These are phyloP conservation scores for Syzygium oleosum DNA, from an alignment of 345 rosid species.

Conservation along the genomic window DNA sequence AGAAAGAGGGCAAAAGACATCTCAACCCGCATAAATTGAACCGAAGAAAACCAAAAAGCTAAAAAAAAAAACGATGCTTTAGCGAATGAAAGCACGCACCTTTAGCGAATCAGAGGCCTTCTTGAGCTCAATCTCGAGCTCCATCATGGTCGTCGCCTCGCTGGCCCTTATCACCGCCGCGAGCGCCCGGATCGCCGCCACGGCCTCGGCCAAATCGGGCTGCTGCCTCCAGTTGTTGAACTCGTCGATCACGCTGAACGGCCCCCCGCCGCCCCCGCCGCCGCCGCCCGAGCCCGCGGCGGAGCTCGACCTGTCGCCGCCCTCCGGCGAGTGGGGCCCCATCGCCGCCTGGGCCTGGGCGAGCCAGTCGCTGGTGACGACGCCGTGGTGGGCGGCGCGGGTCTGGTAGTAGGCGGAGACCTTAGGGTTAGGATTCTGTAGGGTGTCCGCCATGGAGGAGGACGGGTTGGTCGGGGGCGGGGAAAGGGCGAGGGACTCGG, in stretches of 20 bases:
- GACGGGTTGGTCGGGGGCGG: constrained; percentile 20
- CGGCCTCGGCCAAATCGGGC: constrained; percentile 96
- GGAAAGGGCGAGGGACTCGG: constrained; percentile 24
- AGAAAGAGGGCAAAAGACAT: background rate
- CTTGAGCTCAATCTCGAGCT: constrained; percentile 91
- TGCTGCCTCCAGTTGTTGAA: constrained; percentile 83
- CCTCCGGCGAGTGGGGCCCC: background rate
- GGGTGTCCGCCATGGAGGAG: constrained; percentile 40
- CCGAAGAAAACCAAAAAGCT: background rate
- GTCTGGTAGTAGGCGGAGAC: constrained; percentile 89
- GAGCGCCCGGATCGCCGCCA: constrained; percentile 81
- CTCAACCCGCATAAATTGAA: background rate
- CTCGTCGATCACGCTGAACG: constrained; percentile 71
- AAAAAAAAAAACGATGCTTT: background rate
- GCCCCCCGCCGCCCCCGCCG: constrained; percentile 1
- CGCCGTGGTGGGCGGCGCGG: constrained; percentile 85
- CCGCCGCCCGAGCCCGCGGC: background rate
- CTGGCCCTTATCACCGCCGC: constrained; percentile 79
- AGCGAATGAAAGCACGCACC: constrained; percentile 24
- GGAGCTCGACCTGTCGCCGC: background rate
- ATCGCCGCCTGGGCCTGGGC: constrained; percentile 86
- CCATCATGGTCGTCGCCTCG: constrained; percentile 95
- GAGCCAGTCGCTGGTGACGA: constrained; percentile 82
- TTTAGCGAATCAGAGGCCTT: constrained; percentile 87
- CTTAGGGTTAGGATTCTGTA: constrained; percentile 25